phyloP scores from a whole-genome alignment of 108 stramenopile genomes.

The Cyclotella baltica region DNA sequence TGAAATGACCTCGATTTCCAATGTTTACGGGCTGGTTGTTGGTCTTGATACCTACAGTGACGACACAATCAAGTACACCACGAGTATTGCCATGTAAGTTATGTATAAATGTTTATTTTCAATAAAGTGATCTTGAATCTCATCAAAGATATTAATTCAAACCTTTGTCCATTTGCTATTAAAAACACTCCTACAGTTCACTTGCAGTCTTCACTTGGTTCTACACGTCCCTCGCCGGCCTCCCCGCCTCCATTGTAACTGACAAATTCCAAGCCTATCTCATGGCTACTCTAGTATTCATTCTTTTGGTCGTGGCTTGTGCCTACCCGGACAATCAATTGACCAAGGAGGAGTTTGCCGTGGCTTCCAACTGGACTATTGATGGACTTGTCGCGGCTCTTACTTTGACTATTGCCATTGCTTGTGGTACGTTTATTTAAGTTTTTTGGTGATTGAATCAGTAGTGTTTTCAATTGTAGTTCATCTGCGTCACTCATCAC shows the following conservation, averaged over 20 bases:
- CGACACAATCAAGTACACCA: conserved; percentile 48
- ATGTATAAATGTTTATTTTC: neutral
- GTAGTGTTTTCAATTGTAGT: too few species aligned
- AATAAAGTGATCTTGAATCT: neutral
- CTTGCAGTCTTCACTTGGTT: conserved; percentile 69
- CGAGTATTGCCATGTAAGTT: conserved; percentile 53
- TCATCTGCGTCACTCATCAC: too few species aligned
- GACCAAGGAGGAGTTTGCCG: conserved; percentile 62
- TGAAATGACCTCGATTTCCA: conserved; percentile 77
- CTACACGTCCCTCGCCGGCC: conserved; percentile 73
- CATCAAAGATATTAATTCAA: too few species aligned
- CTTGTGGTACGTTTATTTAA: conserved; percentile 28
- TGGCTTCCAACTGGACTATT: conserved; percentile 70
- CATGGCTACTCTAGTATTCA: conserved; percentile 65
- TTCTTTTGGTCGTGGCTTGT: conserved; percentile 69
- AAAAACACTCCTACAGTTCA: conserved; percentile 8
- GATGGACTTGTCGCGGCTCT: conserved; percentile 73
- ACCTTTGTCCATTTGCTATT: neutral
- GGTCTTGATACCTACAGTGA: conserved; percentile 38
- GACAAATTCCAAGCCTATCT: conserved; percentile 81
- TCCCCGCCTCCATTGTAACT: conserved; percentile 77
- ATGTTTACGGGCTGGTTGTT: conserved; percentile 63
- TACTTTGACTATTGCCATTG: conserved; percentile 72
- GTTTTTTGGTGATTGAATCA: too few species aligned
- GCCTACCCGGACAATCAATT: conserved; percentile 60